A percentile compares a stretch with the other conserved stretches of the same genome.
These are phyloP conservation scores for Canavalia ensiformis DNA, from an alignment of 306 rosid species.

Conservation along the genomic window DNA sequence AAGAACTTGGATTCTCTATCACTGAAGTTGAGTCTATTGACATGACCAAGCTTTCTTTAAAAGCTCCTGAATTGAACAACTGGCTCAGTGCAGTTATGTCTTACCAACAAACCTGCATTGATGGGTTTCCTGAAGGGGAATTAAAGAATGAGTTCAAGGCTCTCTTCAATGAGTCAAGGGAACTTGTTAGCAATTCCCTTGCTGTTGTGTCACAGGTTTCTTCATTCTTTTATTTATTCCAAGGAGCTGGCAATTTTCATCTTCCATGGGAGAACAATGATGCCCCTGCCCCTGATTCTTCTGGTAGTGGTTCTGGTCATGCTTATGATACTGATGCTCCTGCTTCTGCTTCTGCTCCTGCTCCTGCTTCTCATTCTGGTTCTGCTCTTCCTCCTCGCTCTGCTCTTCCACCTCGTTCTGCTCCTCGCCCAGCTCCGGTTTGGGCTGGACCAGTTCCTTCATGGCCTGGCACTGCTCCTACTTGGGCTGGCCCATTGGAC, in stretches of 20 bases:
- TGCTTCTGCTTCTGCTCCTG: neutral
- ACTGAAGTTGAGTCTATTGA: slow-evolving; percentile 11
- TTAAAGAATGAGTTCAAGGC: slow-evolving; percentile 52
- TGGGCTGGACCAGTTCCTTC: slow-evolving; percentile 38
- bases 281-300: slow-evolving; percentile 6
- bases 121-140: slow-evolving; percentile 73
- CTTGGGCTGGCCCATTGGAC: slow-evolving; percentile 57
- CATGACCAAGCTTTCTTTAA: slow-evolving; percentile 11
- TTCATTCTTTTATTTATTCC: slow-evolving; percentile 48
- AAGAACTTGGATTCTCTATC: slow-evolving; percentile 58
- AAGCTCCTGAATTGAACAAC: slow-evolving; percentile 61
- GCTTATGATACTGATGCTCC: neutral
- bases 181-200: slow-evolving; percentile 75
- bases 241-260: slow-evolving; percentile 46
- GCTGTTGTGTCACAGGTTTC: slow-evolving; percentile 60
- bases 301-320: neutral
- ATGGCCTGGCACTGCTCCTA: slow-evolving; percentile 63
- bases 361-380: neutral
- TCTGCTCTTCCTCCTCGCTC: neutral
- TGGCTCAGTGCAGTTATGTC: slow-evolving; percentile 88
- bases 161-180: slow-evolving; percentile 46
- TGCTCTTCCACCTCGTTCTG: neutral
- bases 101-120: slow-evolving; percentile 78
- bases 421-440: neutral
- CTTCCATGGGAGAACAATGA: slow-evolving; percentile 41